Evolutionary conservation across 2,329 filamentous ascomycete genomes (phyloP), one percentile per base, ranked within the genome.

Genomic region (Colletotrichum zoysiae): DNA sequence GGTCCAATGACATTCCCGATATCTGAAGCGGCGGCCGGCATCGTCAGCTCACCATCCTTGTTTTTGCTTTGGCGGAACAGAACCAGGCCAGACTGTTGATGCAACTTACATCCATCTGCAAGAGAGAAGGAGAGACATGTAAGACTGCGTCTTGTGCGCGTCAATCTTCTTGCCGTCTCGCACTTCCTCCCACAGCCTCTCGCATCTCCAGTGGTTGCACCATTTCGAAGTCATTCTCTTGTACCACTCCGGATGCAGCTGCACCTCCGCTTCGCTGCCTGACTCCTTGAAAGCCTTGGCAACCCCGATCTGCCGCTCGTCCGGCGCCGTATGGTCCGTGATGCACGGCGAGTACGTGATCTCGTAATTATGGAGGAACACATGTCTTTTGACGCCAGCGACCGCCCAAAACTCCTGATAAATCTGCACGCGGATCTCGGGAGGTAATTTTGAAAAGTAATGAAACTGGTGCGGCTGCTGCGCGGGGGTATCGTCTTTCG

Each of bases 121-220:
- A 16, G 73, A 68, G n/a, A 73, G 56, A 5, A 74, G 68, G 6
- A 74, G 56, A 20, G 63, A 44, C 53, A 71, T 60, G 59, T 67
- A 74, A 8, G 58, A 60, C 16, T 64, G 65, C 12, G 40, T 60
- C 40, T 33, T 57, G 33, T 72, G 58, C 2, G 26, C 40, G 11
- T 61, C 70, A 1, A 65, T 12, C 51, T 59, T 38, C 8, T n/a
- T 30, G 5, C 62, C 56, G 33, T 67, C 63, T 26, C 53, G 46
- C 0, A 73, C 58, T 16, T 73, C 67, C 33, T 75, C 61, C 64
- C 70, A 72, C 5, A 72, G 18, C 38, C 56, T n/a, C 11, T 74
- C 67, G 50, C 74, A 75, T 9, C 58, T 65, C 74, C 74, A 74
- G 64, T 75, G 74, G n/a, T 75, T 75, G 44, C 73, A 74, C 74